Evolutionary conservation across 257 asterid genomes (phyloP).

Genomic region (Ophiorrhiza pumila): DNA sequence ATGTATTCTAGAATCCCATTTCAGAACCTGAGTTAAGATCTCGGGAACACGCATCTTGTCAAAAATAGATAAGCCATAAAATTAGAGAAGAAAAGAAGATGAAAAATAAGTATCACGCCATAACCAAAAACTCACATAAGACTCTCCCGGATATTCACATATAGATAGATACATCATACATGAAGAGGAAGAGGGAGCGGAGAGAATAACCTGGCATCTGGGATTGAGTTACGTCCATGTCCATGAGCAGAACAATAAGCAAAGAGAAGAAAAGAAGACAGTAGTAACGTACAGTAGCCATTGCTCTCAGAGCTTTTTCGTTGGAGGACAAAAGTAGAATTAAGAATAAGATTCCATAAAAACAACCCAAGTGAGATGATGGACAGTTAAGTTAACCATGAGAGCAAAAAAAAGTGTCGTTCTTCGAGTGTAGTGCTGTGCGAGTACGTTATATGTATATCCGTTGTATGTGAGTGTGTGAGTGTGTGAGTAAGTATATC

Average conservation of each 20-base stretch:
- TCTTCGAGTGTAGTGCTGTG: too few species aligned
- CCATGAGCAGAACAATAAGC: slow-evolving; percentile 38
- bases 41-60: background rate
- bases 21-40: background rate
- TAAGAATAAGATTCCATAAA: slow-evolving; percentile 34
- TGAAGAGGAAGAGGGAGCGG: too few species aligned
- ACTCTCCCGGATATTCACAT: too few species aligned
- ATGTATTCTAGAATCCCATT: background rate
- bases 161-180: too few species aligned
- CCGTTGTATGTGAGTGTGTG: too few species aligned
- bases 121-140: background rate
- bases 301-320: slow-evolving; percentile 29
- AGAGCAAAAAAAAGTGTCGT: too few species aligned
- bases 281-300: slow-evolving; percentile 38
- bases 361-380: slow-evolving; percentile 18
- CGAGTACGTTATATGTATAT: too few species aligned
- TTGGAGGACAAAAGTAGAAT: slow-evolving; percentile 16
- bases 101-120: background rate
- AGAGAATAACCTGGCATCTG: slow-evolving; percentile 77
- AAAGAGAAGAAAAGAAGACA: slow-evolving; percentile 25
- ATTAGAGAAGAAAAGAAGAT: background rate
- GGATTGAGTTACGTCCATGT: slow-evolving; percentile 58
- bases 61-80: background rate
- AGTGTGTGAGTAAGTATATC: too few species aligned
- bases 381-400: slow-evolving; percentile 18